phyloP scores from a whole-genome alignment of 805 yeast genomes.

The Teunomyces cretensis region DNA sequence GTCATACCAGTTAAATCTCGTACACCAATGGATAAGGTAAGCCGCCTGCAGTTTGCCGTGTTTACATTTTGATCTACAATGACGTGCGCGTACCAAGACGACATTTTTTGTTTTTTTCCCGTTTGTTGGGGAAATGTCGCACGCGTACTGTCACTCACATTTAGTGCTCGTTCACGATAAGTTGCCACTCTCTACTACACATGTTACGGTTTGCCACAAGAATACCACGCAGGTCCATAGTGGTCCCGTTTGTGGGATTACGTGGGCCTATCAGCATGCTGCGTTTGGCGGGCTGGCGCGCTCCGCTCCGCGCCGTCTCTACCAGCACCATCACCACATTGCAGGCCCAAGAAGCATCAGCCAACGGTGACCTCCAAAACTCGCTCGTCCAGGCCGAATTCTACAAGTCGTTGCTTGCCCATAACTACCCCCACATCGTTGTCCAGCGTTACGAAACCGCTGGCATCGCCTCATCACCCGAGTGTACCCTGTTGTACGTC shows the following conservation, averaged over 20 bases:
- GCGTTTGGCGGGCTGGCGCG: neutral
- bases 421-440: slow-evolving; percentile 93
- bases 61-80: neutral
- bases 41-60: too few relatives aligned
- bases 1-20: slow-evolving; percentile 6
- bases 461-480: slow-evolving; percentile 82
- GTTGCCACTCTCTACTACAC: neutral
- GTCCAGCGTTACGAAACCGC: slow-evolving; percentile 93
- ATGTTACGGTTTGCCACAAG: slow-evolving; percentile 1
- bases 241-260: neutral
- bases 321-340: slow-evolving; percentile 28
- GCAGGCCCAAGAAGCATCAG: slow-evolving; percentile 70
- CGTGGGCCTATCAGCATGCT: neutral
- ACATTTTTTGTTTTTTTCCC: neutral
- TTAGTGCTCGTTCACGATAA: neutral
- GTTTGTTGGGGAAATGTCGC: neutral
- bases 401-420: slow-evolving; percentile 67
- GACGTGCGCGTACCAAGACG: neutral
- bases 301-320: slow-evolving; percentile 17
- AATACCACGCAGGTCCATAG: neutral
- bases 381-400: slow-evolving; percentile 79
- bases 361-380: slow-evolving; percentile 71
- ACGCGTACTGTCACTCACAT: neutral
- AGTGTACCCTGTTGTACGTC: slow-evolving; percentile 74
- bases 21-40: too few relatives aligned